A percentile compares a stretch with the other conserved stretches of the same genome.
These are phyloP conservation scores for Actinidia arguta DNA, from an alignment of 179 eudicot genomes.

Conservation along the genomic window DNA sequence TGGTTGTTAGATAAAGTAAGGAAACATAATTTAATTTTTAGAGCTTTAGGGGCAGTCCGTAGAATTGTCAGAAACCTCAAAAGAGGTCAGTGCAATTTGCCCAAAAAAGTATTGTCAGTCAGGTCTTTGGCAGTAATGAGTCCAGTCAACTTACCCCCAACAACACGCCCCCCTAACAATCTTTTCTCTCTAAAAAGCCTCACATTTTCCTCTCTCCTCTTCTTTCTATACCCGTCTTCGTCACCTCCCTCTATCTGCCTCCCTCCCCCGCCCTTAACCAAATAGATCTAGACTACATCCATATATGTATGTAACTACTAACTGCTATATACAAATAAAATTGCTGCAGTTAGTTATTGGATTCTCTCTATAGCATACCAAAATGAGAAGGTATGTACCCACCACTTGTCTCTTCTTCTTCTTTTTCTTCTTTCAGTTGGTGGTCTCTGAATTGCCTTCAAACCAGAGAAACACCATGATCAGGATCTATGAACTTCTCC, in stretches of 20 bases:
- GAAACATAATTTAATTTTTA: too few species aligned
- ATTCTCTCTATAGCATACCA: not conserved
- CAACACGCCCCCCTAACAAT: not conserved
- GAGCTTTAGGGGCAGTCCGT: too few species aligned
- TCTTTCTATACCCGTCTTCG: not conserved
- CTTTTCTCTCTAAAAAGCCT: conserved; percentile 4
- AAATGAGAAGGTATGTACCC: conserved; percentile 32
- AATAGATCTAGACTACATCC: not conserved
- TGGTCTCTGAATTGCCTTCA: conserved; percentile 43
- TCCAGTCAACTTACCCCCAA: too few species aligned
- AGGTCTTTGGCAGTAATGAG: too few species aligned
- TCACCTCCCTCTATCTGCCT: not conserved
- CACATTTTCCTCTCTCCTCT: not conserved
- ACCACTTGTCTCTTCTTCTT: conserved; percentile 22
- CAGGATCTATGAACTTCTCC: conserved; percentile 42
- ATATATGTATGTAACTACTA: not conserved
- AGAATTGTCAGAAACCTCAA: too few species aligned
- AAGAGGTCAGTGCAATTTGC: too few species aligned
- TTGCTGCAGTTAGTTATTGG: not conserved
- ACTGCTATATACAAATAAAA: not conserved
- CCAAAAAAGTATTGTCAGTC: too few species aligned
- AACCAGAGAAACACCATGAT: conserved; percentile 54
- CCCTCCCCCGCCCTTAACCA: not conserved
- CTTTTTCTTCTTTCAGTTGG: conserved; percentile 36
- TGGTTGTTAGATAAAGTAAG: too few species aligned